Percentiles rank a stretch among this genome's conserved stretches.
Conservation (phyloP, 2,329 filamentous ascomycete genomes). For the Claviceps monticola region DNA sequence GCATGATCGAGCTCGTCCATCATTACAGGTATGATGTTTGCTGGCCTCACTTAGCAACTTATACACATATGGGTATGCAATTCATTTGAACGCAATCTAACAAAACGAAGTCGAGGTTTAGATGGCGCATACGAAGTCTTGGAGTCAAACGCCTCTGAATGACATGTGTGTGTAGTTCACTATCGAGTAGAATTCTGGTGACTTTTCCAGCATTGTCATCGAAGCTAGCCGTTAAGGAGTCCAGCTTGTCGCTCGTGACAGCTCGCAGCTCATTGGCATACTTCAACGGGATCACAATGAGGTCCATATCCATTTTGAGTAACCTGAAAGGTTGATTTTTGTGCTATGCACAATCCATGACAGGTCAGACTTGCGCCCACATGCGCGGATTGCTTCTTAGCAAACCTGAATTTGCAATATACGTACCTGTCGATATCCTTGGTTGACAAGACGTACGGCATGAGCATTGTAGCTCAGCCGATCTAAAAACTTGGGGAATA, state of each 20-base stretch:
- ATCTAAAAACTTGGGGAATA: slow-evolving; percentile 6
- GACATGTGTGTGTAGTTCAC: slow-evolving; percentile 8
- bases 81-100: too few species aligned
- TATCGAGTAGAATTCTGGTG: slow-evolving; percentile 6
- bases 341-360: background rate
- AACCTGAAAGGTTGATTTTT: slow-evolving; percentile 6
- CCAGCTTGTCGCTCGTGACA: slow-evolving; percentile 8
- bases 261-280: slow-evolving; percentile 7
- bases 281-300: slow-evolving; percentile 7
- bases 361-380: too few species aligned
- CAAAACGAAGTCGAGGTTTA: too few species aligned
- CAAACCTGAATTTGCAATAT: too few species aligned
- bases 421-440: slow-evolving; percentile 6
- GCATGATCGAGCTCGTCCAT: slow-evolving; percentile 7
- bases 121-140: slow-evolving; percentile 6
- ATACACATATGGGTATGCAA: too few species aligned
- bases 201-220: slow-evolving; percentile 8
- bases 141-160: slow-evolving; percentile 7
- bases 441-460: slow-evolving; percentile 3
- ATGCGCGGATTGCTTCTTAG: too few species aligned
- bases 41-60: background rate
- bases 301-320: slow-evolving; percentile 9
- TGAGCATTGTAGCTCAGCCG: slow-evolving; percentile 7
- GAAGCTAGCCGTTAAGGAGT: slow-evolving; percentile 9
- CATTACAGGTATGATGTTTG: slow-evolving; percentile 7